phyloP scores from a whole-genome alignment of 2,329 filamentous ascomycete genomes.

The Dactylonectria estremocensis region DNA sequence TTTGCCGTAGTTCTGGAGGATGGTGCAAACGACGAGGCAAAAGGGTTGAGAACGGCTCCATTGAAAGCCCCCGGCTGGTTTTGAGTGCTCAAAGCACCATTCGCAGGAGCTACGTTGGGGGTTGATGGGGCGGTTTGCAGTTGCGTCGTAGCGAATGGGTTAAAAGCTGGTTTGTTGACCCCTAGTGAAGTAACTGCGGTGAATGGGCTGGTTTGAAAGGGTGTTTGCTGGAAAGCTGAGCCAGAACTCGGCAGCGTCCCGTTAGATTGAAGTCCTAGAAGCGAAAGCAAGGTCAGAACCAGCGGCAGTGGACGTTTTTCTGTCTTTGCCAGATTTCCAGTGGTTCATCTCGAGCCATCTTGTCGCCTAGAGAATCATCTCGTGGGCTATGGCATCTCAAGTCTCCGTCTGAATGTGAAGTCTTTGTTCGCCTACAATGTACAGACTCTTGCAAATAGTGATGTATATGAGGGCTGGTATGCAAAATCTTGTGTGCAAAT shows the following conservation, averaged over 20 bases:
- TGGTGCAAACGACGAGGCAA: constrained; percentile 23
- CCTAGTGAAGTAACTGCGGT: constrained; percentile 27
- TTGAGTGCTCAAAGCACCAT: constrained; percentile 15
- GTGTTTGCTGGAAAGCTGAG: constrained; percentile 38
- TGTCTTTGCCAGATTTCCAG: constrained; percentile 49
- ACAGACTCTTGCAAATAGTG: constrained; percentile 29
- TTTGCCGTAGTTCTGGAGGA: constrained; percentile 9
- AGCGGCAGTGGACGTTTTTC: constrained; percentile 45
- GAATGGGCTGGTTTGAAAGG: constrained; percentile 44
- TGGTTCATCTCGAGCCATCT: constrained; percentile 47
- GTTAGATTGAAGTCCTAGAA: constrained; percentile 47
- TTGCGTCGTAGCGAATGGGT: constrained; percentile 39
- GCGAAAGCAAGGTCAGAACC: constrained; percentile 49
- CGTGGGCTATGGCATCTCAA: constrained; percentile 43
- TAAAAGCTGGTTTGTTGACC: constrained; percentile 29
- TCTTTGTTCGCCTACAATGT: constrained; percentile 40
- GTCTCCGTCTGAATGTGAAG: constrained; percentile 48
- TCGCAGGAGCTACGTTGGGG: constrained; percentile 21
- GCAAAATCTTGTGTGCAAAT: constrained; percentile 46
- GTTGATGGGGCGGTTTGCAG: constrained; percentile 23
- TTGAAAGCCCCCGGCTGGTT: constrained; percentile 19
- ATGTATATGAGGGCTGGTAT: constrained; percentile 33
- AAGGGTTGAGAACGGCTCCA: constrained; percentile 32
- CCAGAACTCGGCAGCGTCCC: constrained; percentile 34
- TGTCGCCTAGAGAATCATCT: constrained; percentile 35